Percentiles rank a stretch among this genome's conserved stretches.
These are phyloP conservation scores for Pseudogymnoascus sp. DNA, from an alignment of 2,329 filamentous ascomycete genomes.

Conservation along the genomic window DNA sequence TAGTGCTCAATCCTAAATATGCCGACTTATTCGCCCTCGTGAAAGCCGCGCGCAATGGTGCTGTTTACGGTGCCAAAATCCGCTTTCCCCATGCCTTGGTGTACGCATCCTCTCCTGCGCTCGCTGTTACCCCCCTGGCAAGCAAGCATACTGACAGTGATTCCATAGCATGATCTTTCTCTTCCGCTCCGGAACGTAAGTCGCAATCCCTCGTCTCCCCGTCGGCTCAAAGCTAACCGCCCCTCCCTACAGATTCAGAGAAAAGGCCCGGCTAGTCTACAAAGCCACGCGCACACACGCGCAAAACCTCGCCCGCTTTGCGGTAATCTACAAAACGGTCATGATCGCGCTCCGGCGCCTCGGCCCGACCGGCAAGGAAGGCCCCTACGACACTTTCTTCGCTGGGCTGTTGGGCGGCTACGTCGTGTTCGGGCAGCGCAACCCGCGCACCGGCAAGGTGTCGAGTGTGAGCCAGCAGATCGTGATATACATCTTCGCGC, in stretches of 20 bases:
- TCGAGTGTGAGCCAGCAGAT: constrained; percentile 91
- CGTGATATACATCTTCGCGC: constrained; percentile 93
- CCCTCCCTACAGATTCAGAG: constrained; percentile 47
- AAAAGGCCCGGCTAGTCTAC: constrained; percentile 72
- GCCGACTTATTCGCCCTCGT: constrained; percentile 77
- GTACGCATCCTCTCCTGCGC: constrained; percentile 33
- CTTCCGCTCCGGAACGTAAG: constrained; percentile 83
- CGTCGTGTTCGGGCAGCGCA: constrained; percentile 72
- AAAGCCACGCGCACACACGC: constrained; percentile 87
- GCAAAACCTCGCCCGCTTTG: constrained; percentile 84
- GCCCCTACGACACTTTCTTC: constrained; percentile 75
- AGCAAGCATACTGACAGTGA: constrained; percentile 6
- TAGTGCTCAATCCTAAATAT: constrained; percentile 76
- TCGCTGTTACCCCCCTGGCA: constrained; percentile 9
- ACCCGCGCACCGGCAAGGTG: constrained; percentile 57
- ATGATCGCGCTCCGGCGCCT: constrained; percentile 68
- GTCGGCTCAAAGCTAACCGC: constrained; percentile 1
- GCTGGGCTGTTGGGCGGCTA: constrained; percentile 87
- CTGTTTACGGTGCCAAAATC: constrained; percentile 94
- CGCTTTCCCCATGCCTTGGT: constrained; percentile 97
- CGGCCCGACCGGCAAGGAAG: constrained; percentile 53
- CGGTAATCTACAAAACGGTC: constrained; percentile 77
- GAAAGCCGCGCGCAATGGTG: constrained; percentile 93
- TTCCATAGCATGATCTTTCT: constrained; percentile 78
- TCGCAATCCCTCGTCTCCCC: constrained; percentile 19